Evolutionary conservation across 306 rosid genomes (phyloP).

Genomic region (Inga oerstediana): DNA sequence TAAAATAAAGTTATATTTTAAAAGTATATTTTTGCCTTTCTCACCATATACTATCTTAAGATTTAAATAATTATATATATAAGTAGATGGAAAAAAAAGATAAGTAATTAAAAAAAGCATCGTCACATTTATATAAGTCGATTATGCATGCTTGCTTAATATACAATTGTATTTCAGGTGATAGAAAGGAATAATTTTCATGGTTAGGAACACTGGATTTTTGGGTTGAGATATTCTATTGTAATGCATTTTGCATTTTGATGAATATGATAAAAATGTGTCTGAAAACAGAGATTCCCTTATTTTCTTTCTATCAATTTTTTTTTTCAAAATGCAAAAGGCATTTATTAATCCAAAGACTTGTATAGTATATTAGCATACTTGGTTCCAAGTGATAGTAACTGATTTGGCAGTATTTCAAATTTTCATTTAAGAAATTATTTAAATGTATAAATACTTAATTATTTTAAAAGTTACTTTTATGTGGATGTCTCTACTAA

Average conservation of each 20-base stretch:
- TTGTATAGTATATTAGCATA: not conserved
- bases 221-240: not conserved
- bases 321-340: too few species aligned
- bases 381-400: not conserved
- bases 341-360: too few species aligned
- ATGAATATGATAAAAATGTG: not conserved
- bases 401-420: not conserved
- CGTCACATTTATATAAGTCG: conserved; percentile 27
- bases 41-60: too few species aligned
- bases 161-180: conserved; percentile 18
- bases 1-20: too few species aligned
- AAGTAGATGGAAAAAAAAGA: too few species aligned
- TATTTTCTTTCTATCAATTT: not conserved
- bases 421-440: too few species aligned
- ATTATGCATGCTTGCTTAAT: conserved; percentile 6
- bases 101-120: not conserved
- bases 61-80: too few species aligned
- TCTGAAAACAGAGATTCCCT: not conserved
- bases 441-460: too few species aligned
- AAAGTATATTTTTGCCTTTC: too few species aligned
- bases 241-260: not conserved
- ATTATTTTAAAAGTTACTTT: not conserved
- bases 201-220: conserved; percentile 9
- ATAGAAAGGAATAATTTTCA: not conserved
- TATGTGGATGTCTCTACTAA: not conserved